Conservation (phyloP, 2,329 filamentous ascomycete genomes). For the Diaporthe aspalathi region DNA sequence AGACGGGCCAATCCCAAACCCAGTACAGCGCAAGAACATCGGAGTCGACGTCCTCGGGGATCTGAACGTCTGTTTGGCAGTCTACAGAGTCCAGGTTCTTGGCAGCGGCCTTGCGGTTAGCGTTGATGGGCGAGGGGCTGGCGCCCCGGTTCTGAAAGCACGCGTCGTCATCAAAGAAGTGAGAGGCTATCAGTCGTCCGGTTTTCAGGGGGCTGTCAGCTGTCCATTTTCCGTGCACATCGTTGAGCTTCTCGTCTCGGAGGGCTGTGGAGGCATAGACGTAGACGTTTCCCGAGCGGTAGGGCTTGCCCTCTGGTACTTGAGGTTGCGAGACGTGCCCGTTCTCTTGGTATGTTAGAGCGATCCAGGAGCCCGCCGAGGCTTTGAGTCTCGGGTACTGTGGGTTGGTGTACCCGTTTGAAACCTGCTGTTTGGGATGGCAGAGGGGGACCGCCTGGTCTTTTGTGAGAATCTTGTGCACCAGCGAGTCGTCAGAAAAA, state of each 20-base stretch:
- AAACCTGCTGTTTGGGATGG: not conserved
- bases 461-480: not conserved
- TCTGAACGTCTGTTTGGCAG: not conserved
- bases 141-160: not conserved
- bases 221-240: not conserved
- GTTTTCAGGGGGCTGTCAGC: not conserved
- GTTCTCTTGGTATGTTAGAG: not conserved
- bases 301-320: not conserved
- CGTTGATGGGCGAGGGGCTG: not conserved
- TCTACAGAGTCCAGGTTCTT: not conserved
- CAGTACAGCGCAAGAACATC: not conserved
- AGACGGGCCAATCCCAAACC: not conserved
- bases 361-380: not conserved
- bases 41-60: not conserved
- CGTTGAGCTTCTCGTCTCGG: not conserved
- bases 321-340: constrained; percentile 1
- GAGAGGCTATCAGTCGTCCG: not conserved
- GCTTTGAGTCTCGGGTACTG: not conserved
- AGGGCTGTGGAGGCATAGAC: not conserved
- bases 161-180: not conserved
- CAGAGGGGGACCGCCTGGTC: not conserved
- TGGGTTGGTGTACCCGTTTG: not conserved
- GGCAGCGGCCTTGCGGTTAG: not conserved
- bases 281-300: not conserved
- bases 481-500: not conserved